Conservation (phyloP, 345 rosid species). For the Syzygium aromaticum region DNA sequence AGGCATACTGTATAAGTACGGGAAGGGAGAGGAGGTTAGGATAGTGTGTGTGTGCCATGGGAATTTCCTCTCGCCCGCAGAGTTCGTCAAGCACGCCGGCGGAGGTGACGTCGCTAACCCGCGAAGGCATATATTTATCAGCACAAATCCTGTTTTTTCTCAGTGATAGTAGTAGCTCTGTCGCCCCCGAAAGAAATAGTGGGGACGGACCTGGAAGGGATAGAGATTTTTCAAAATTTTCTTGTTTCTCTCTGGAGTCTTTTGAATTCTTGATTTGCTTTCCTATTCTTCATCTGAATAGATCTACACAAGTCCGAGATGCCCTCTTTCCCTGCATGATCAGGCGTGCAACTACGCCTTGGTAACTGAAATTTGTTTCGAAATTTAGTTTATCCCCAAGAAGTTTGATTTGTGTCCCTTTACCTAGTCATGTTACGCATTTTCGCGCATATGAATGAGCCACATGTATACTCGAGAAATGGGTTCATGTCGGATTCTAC, state of each 20-base stretch:
- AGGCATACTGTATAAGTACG: constrained; percentile 43
- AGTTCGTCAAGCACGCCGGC: constrained; percentile 45
- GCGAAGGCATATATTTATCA: constrained; percentile 39
- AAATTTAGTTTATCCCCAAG: not conserved
- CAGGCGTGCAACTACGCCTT: not conserved
- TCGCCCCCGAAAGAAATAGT: not conserved
- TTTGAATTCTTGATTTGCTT: not conserved
- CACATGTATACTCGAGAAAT: not conserved
- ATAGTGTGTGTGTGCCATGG: constrained; percentile 54
- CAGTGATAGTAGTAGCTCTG: constrained; percentile 5
- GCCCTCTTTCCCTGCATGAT: not conserved
- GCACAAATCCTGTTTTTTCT: constrained; percentile 18
- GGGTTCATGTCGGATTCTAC: not conserved
- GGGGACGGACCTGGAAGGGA: not conserved
- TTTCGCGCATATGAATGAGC: not conserved
- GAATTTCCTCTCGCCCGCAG: constrained; percentile 34
- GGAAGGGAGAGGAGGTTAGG: constrained; percentile 41
- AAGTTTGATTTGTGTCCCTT: not conserved
- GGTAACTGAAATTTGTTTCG: not conserved
- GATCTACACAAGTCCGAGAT: not conserved
- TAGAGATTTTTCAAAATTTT: not conserved
- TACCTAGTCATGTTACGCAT: not conserved
- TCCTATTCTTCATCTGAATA: not conserved
- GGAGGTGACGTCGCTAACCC: constrained; percentile 33
- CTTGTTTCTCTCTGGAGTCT: not conserved